Conservation (phyloP, 352 stramenopile genomes). For the Phytophthora chlamydospora region DNA sequence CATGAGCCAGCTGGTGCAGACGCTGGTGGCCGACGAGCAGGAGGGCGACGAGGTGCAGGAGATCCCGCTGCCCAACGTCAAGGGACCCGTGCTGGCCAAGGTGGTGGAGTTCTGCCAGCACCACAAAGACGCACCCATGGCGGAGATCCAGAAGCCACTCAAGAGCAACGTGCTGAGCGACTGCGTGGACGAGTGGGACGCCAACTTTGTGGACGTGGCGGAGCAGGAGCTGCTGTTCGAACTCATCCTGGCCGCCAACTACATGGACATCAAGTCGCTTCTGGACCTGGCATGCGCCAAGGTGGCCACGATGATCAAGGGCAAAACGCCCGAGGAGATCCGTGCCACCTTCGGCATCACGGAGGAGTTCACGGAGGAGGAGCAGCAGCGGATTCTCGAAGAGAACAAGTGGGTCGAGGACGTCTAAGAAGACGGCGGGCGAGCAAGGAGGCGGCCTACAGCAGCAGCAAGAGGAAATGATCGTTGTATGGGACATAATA, state of each 20-base stretch:
- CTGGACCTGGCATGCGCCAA: conserved; percentile 66
- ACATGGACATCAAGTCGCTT: conserved; percentile 75
- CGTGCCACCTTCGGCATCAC: conserved; percentile 66
- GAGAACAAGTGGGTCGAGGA: conserved; percentile 81
- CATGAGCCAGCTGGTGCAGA: conserved; percentile 62
- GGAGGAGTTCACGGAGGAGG: conserved; percentile 66
- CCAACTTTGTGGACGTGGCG: conserved; percentile 55
- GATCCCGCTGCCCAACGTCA: conserved; percentile 70
- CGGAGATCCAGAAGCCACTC: conserved; percentile 69
- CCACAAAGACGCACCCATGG: conserved; percentile 60
- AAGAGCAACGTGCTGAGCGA: conserved; percentile 57
- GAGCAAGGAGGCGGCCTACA: not conserved
- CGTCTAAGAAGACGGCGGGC: conserved; percentile 12
- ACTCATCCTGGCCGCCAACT: conserved; percentile 71
- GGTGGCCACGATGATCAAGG: conserved; percentile 66
- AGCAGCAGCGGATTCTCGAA: conserved; percentile 65
- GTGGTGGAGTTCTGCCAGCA: conserved; percentile 67
- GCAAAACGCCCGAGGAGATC: conserved; percentile 70
- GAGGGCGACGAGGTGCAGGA: conserved; percentile 41
- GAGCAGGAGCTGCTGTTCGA: conserved; percentile 70
- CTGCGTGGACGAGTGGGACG: conserved; percentile 58
- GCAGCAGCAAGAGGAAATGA: conserved; percentile 13
- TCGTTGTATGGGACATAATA: conserved; percentile 15
- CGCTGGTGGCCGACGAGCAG: conserved; percentile 49
- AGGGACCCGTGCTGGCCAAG: conserved; percentile 52